phyloP scores from a whole-genome alignment of 352 stramenopile genomes.

The Phytopythium vexans region DNA sequence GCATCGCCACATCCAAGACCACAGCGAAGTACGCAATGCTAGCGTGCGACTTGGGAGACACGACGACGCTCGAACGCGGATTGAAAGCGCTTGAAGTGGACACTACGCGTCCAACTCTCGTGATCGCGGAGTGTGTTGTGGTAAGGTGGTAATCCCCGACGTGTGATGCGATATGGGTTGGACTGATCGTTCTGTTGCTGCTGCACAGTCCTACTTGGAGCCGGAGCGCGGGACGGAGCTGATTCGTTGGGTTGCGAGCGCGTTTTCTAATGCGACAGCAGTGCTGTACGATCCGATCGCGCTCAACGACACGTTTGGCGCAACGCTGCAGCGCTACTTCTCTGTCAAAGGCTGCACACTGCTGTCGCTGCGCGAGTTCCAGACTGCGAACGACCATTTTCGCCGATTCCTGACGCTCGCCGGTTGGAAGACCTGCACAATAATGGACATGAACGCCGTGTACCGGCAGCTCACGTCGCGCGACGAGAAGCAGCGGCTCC shows the following conservation, averaged over 20 bases:
- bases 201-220: constrained; percentile 59
- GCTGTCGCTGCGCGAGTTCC: constrained; percentile 35
- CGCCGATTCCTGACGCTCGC: constrained; percentile 23
- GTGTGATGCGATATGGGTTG: constrained; percentile 3
- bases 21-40: constrained; percentile 40
- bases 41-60: constrained; percentile 57
- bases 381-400: constrained; percentile 34
- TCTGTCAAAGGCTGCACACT: constrained; percentile 64
- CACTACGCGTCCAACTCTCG: constrained; percentile 38
- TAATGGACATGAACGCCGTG: constrained; percentile 68
- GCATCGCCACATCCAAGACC: constrained; percentile 4
- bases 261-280: constrained; percentile 37
- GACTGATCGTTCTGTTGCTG: background rate
- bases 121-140: constrained; percentile 71
- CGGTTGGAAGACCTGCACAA: constrained; percentile 36
- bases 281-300: constrained; percentile 65
- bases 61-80: constrained; percentile 19
- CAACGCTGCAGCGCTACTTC: constrained; percentile 61
- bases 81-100: constrained; percentile 29
- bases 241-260: constrained; percentile 35
- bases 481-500: constrained; percentile 43
- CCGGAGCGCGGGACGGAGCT: constrained; percentile 39
- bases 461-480: constrained; percentile 28
- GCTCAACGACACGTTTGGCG: constrained; percentile 40
- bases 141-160: constrained; percentile 19